Percentiles rank a stretch among this genome's conserved stretches.
phyloP scores from a whole-genome alignment of 2,329 filamentous ascomycete species.

The Diaporthe destruens region DNA sequence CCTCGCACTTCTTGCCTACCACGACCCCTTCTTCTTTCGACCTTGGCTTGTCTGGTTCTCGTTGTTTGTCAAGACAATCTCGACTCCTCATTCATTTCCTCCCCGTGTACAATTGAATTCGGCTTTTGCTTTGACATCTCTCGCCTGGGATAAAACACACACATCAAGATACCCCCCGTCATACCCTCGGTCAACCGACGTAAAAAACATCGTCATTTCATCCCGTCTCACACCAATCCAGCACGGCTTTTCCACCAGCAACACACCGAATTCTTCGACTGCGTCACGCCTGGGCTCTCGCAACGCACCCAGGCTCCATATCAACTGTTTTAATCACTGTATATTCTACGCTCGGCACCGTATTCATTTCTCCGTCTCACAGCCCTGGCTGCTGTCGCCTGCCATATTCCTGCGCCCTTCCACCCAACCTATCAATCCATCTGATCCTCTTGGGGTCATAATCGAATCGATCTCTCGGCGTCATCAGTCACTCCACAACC shows the following conservation, averaged over 20 bases:
- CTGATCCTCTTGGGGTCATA: constrained; percentile 18
- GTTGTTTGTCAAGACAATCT: constrained; percentile 14
- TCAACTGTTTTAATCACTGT: constrained; percentile 34
- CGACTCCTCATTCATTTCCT: constrained; percentile 23
- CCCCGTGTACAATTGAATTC: constrained; percentile 33
- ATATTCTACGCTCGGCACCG: constrained; percentile 34
- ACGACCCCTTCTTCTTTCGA: constrained; percentile 24
- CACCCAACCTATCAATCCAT: neutral
- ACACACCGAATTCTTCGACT: constrained; percentile 15
- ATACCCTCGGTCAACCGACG: neutral
- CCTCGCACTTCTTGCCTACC: constrained; percentile 16
- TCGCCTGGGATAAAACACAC: neutral
- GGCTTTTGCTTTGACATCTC: constrained; percentile 8
- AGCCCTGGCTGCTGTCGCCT: constrained; percentile 1
- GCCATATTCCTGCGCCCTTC: constrained; percentile 4
- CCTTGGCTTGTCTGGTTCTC: constrained; percentile 15
- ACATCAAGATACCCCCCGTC: constrained; percentile 20
- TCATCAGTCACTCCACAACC: constrained; percentile 11
- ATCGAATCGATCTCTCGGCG: constrained; percentile 5
- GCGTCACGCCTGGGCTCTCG: constrained; percentile 13
- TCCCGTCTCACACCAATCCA: constrained; percentile 15
- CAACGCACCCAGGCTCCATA: constrained; percentile 3
- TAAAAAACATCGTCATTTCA: constrained; percentile 12
- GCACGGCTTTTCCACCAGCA: constrained; percentile 1
- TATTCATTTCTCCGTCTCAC: constrained; percentile 29